These are phyloP conservation scores for Globisporangium paddicum DNA, from an alignment of 352 stramenopile genomes.

Conservation along the genomic window DNA sequence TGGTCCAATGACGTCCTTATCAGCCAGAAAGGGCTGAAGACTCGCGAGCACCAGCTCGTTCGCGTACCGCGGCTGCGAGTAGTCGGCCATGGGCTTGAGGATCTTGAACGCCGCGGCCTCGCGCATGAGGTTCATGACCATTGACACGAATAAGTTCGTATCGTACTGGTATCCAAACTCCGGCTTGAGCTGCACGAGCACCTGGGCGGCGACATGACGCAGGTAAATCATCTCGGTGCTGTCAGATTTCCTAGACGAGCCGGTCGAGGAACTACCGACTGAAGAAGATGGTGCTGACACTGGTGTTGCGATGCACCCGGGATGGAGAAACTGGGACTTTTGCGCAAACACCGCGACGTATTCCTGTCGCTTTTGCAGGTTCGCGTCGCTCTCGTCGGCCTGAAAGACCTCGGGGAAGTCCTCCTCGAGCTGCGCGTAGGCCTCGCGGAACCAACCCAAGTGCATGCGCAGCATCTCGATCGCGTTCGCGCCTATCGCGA, in stretches of 20 bases:
- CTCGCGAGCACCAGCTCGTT: slow-evolving; percentile 57
- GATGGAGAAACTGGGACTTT: slow-evolving; percentile 57
- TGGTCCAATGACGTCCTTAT: slow-evolving; percentile 22
- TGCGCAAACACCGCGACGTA: slow-evolving; percentile 54
- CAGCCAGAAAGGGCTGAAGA: slow-evolving; percentile 26
- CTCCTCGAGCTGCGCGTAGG: slow-evolving; percentile 59
- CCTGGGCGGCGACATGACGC: slow-evolving; percentile 57
- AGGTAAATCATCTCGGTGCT: slow-evolving; percentile 52
- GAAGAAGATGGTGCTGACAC: slow-evolving; percentile 4
- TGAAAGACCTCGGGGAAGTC: slow-evolving; percentile 54
- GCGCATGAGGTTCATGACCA: slow-evolving; percentile 59
- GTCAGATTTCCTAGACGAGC: slow-evolving; percentile 23
- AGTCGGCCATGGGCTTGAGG: slow-evolving; percentile 64
- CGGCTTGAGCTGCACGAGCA: slow-evolving; percentile 63
- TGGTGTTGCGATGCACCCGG: slow-evolving; percentile 34
- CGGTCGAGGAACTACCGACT: slow-evolving; percentile 1
- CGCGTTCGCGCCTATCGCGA: slow-evolving; percentile 54
- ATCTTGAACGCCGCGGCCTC: slow-evolving; percentile 60
- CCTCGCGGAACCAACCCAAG: slow-evolving; percentile 75
- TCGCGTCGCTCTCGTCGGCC: slow-evolving; percentile 43
- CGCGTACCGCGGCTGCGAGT: slow-evolving; percentile 58
- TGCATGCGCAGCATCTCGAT: slow-evolving; percentile 68
- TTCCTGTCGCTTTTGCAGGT: slow-evolving; percentile 48
- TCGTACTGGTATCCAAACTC: slow-evolving; percentile 45
- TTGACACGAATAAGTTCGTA: slow-evolving; percentile 61